Percentiles rank a stretch among this genome's conserved stretches.
These are phyloP conservation scores for Austroboletus eburneus DNA, from an alignment of 768 basidiomycete genomes.

Conservation along the genomic window DNA sequence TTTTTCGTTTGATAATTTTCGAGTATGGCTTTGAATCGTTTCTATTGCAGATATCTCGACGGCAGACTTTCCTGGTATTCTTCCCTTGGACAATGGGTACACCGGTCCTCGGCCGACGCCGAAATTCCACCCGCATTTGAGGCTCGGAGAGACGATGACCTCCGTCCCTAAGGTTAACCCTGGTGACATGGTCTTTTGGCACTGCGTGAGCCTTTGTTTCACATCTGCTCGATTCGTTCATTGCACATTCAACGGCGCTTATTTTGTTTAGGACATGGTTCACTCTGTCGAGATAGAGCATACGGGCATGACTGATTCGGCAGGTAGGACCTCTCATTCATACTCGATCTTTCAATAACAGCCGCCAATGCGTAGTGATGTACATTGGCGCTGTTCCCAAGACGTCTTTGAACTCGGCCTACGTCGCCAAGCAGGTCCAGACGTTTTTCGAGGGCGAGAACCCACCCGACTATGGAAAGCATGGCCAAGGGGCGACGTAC, in stretches of 20 bases:
- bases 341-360: not conserved
- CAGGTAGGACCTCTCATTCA: constrained; percentile 34
- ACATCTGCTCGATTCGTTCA: no score
- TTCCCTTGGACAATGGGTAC: constrained; percentile 22
- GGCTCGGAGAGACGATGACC: constrained; percentile 61
- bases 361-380: constrained; percentile 46
- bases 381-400: constrained; percentile 73
- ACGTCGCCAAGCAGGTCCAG: constrained; percentile 59
- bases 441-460: constrained; percentile 55
- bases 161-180: constrained; percentile 68
- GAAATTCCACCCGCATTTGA: constrained; percentile 61
- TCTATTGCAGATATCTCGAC: constrained; percentile 39
- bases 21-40: constrained; percentile 8
- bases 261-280: constrained; percentile 42
- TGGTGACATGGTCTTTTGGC: constrained; percentile 80
- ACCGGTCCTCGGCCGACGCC: constrained; percentile 47
- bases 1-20: constrained; percentile 6
- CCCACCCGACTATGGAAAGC: constrained; percentile 68
- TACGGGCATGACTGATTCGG: constrained; percentile 51
- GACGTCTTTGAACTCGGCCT: constrained; percentile 57
- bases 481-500: constrained; percentile 34
- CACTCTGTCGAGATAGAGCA: constrained; percentile 50
- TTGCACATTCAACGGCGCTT: no score
- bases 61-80: constrained; percentile 52
- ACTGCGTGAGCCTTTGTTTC: constrained; percentile 40